Conservation (phyloP, 176 grass and related monocot species). For the Musa troglodytarum region DNA sequence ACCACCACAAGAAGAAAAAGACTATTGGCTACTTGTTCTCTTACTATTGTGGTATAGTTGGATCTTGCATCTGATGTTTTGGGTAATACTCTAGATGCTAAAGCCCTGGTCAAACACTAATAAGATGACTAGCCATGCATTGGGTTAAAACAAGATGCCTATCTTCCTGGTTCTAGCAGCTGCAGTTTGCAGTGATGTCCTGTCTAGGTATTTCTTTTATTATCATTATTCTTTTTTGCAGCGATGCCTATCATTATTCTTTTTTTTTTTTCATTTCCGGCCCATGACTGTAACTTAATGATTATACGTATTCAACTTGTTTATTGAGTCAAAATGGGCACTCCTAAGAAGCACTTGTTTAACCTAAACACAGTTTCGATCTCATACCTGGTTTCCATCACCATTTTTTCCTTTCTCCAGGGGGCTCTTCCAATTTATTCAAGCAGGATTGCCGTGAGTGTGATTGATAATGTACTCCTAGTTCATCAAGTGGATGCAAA, state of each 20-base stretch:
- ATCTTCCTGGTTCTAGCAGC: too few relatives aligned
- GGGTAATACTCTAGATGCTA: too few relatives aligned
- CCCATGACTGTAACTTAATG: neutral
- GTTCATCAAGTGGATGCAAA: slow-evolving; percentile 96
- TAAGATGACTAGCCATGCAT: too few relatives aligned
- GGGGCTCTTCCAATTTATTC: slow-evolving; percentile 72
- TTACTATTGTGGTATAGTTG: too few relatives aligned
- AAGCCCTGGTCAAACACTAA: too few relatives aligned
- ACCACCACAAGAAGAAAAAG: too few relatives aligned
- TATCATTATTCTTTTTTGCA: too few relatives aligned
- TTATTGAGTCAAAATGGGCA: neutral
- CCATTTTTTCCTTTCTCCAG: slow-evolving; percentile 35
- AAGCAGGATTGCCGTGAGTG: slow-evolving; percentile 80
- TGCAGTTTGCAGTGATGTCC: too few relatives aligned
- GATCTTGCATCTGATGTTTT: too few relatives aligned
- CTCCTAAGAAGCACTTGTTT: slow-evolving; percentile 1
- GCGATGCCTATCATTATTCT: neutral
- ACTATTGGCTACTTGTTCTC: too few relatives aligned
- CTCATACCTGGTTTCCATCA: neutral
- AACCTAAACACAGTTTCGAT: neutral
- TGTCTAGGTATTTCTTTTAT: too few relatives aligned
- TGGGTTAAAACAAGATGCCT: too few relatives aligned
- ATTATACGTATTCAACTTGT: neutral
- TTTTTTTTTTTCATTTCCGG: neutral
- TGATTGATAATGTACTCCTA: slow-evolving; percentile 82